Percentiles rank a stretch among this genome's conserved stretches.
Conservation (phyloP, 2,329 filamentous ascomycete genomes). For the Fusarium sp. region DNA sequence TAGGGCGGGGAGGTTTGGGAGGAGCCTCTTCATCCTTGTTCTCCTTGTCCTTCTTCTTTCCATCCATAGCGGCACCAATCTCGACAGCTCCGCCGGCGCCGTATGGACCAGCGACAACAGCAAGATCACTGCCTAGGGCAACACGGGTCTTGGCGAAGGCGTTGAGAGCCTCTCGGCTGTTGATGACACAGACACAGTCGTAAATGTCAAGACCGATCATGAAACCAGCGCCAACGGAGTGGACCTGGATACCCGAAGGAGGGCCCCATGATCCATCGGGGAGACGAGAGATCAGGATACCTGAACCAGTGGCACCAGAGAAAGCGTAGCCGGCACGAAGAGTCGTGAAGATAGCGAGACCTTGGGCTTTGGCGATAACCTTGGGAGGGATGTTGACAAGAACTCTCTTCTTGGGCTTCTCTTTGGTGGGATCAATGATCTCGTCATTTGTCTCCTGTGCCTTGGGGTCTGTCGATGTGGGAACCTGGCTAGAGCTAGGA, state of each 20-base stretch:
- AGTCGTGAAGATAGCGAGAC: slow-evolving; percentile 76
- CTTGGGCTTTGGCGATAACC: slow-evolving; percentile 71
- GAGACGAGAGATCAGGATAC: slow-evolving; percentile 68
- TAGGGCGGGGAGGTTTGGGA: slow-evolving; percentile 15
- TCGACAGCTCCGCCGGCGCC: slow-evolving; percentile 79
- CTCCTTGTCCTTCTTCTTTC: slow-evolving; percentile 61
- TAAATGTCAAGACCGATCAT: slow-evolving; percentile 86
- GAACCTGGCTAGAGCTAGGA: slow-evolving; percentile 37
- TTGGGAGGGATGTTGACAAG: slow-evolving; percentile 63
- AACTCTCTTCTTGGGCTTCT: slow-evolving; percentile 56
- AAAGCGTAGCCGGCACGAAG: slow-evolving; percentile 72
- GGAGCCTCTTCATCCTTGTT: slow-evolving; percentile 37
- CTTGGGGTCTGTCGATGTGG: slow-evolving; percentile 45
- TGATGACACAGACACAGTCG: slow-evolving; percentile 88
- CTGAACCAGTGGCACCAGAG: slow-evolving; percentile 72
- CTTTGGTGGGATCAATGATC: slow-evolving; percentile 45
- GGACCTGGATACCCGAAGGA: slow-evolving; percentile 82
- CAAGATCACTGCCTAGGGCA: slow-evolving; percentile 80
- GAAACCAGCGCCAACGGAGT: slow-evolving; percentile 81
- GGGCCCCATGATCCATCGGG: slow-evolving; percentile 78
- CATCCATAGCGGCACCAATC: slow-evolving; percentile 49
- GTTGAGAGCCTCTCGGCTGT: slow-evolving; percentile 76
- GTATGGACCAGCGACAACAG: slow-evolving; percentile 73
- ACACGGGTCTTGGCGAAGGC: slow-evolving; percentile 79
- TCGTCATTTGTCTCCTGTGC: slow-evolving; percentile 40